Conservation (phyloP, 2,329 filamentous ascomycete species). For the Colletotrichum aenigma region DNA sequence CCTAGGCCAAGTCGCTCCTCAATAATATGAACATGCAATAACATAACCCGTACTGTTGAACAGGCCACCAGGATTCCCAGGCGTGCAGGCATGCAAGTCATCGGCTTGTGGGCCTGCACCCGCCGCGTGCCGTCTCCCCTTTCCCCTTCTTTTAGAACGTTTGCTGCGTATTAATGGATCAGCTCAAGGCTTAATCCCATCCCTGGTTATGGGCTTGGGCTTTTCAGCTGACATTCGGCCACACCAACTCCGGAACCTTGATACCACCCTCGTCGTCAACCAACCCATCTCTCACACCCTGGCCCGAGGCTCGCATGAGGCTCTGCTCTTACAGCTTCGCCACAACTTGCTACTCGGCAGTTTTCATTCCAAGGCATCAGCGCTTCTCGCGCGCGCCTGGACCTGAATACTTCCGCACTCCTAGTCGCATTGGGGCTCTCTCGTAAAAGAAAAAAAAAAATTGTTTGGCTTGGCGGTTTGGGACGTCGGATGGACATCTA, state of each 20-base stretch:
- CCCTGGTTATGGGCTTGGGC: conserved; percentile 2
- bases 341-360: background rate
- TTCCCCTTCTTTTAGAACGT: background rate
- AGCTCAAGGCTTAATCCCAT: background rate
- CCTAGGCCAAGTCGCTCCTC: background rate
- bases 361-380: background rate
- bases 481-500: background rate
- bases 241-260: conserved; percentile 15
- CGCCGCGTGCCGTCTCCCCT: background rate
- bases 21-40: background rate
- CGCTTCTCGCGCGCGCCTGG: background rate
- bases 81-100: background rate
- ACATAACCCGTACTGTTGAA: background rate
- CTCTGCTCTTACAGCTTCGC: conserved; percentile 3
- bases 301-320: conserved; percentile 12
- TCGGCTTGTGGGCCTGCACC: background rate
- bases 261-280: background rate
- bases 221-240: conserved; percentile 11
- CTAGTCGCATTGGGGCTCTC: background rate
- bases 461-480: conserved; percentile 18
- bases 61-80: background rate
- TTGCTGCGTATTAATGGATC: background rate
- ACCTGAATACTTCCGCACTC: background rate
- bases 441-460: background rate
- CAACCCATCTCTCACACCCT: background rate